A percentile compares a stretch with the other conserved stretches of the same genome.
Evolutionary conservation across 306 rosid species (phyloP).

Genomic region (Vachellia pachyceras): DNA sequence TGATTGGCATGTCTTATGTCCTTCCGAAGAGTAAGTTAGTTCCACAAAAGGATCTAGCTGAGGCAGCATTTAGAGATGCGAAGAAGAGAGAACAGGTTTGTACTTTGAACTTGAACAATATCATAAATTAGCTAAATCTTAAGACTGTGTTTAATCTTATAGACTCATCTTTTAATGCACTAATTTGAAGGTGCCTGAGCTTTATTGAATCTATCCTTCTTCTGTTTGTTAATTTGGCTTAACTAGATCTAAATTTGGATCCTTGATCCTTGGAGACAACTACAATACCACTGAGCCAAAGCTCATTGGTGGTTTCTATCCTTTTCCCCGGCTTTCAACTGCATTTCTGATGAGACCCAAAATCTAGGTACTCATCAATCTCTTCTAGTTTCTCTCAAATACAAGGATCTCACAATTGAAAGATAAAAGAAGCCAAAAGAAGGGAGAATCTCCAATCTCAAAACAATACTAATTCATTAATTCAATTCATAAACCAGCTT

Average conservation of each 20-base stretch:
- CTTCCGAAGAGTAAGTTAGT: constrained; percentile 86
- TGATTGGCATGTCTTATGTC: constrained; percentile 65
- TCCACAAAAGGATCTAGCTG: constrained; percentile 83
- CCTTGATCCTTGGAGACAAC: not conserved
- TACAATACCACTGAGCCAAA: not conserved
- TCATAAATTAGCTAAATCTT: not conserved
- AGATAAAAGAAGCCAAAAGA: no score
- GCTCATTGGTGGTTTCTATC: not conserved
- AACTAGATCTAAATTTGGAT: not conserved
- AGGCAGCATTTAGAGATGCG: constrained; percentile 77
- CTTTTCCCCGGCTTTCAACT: not conserved
- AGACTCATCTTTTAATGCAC: not conserved
- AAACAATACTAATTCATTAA: no score
- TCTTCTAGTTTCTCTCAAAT: no score
- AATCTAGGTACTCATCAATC: no score
- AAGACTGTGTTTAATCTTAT: not conserved
- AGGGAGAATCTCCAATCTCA: no score
- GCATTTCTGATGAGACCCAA: no score
- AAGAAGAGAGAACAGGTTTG: constrained; percentile 72
- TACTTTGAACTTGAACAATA: constrained; percentile 32
- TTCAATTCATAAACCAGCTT: no score
- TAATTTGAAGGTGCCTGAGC: not conserved
- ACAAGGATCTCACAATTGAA: no score
- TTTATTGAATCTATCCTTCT: not conserved
- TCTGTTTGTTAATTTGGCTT: not conserved